These are phyloP conservation scores for Mycena polygramma DNA, from an alignment of 768 basidiomycete species.

Conservation along the genomic window DNA sequence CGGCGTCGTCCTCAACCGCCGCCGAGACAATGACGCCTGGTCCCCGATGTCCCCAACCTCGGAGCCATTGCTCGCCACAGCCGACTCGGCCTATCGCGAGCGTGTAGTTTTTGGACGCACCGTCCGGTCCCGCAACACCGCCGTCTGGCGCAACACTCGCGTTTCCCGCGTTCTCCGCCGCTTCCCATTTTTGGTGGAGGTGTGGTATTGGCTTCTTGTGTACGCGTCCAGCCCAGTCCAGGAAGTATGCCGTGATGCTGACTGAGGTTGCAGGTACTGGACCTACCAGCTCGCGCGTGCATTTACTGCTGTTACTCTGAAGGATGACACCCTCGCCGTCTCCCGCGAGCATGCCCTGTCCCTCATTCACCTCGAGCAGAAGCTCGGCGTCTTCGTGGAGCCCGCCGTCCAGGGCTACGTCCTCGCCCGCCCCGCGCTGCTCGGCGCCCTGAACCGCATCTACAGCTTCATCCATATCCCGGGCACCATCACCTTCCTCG, in stretches of 20 bases:
- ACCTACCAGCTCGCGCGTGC: slow-evolving; percentile 38
- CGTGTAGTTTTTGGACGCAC: slow-evolving; percentile 31
- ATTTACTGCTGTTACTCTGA: slow-evolving; percentile 37
- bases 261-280: slow-evolving; percentile 14
- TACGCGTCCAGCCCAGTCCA: slow-evolving; percentile 2
- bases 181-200: slow-evolving; percentile 39
- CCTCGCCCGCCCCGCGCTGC: slow-evolving; percentile 26
- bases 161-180: slow-evolving; percentile 35
- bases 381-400: slow-evolving; percentile 34
- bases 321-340: slow-evolving; percentile 37
- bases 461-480: slow-evolving; percentile 39
- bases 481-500: slow-evolving; percentile 38
- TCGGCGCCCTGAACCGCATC: slow-evolving; percentile 39
- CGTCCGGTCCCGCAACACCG: slow-evolving; percentile 35
- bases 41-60: slow-evolving; percentile 32
- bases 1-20: slow-evolving; percentile 37
- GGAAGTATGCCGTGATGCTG: no score
- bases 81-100: slow-evolving; percentile 26
- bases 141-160: slow-evolving; percentile 33
- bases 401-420: slow-evolving; percentile 36
- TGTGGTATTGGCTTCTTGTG: slow-evolving; percentile 37
- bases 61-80: slow-evolving; percentile 33
- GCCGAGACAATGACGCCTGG: slow-evolving; percentile 29
- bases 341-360: slow-evolving; percentile 36
- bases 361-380: slow-evolving; percentile 37